phyloP scores from a whole-genome alignment of 345 rosid species.

The Crucihimalaya himalaica region DNA sequence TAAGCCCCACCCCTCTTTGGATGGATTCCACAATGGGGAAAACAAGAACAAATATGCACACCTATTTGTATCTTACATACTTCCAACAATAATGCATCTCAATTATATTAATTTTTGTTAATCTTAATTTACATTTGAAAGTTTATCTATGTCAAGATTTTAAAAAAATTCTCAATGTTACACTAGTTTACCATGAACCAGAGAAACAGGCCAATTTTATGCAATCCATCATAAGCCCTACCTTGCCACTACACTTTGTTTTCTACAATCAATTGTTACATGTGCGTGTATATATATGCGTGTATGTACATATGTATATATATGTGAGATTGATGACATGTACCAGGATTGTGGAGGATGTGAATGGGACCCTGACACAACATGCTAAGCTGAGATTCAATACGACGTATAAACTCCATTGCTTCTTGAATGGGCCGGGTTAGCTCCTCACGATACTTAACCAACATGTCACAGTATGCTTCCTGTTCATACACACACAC shows the following conservation, averaged over 20 bases:
- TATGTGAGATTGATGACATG: slow-evolving; percentile 1
- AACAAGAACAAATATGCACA: slow-evolving; percentile 28
- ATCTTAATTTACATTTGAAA: not conserved
- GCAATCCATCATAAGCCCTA: slow-evolving; percentile 30
- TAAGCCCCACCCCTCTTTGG: slow-evolving; percentile 36
- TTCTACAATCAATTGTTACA: not conserved
- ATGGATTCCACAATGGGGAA: slow-evolving; percentile 29
- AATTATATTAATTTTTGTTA: not conserved
- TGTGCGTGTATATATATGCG: slow-evolving; percentile 3
- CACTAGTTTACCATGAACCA: not conserved
- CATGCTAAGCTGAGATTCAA: slow-evolving; percentile 88
- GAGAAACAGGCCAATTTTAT: not conserved
- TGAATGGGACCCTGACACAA: slow-evolving; percentile 70
- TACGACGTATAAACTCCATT: slow-evolving; percentile 95
- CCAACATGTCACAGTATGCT: slow-evolving; percentile 92
- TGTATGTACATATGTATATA: not conserved
- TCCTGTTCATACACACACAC: slow-evolving; percentile 51
- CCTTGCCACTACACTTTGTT: slow-evolving; percentile 29
- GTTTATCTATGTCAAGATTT: not conserved
- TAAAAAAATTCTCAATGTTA: not conserved
- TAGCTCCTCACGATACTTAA: slow-evolving; percentile 91
- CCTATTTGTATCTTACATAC: slow-evolving; percentile 3
- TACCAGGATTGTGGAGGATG: slow-evolving; percentile 82
- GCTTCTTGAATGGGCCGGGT: slow-evolving; percentile 95
- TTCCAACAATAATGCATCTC: slow-evolving; percentile 20